Evolutionary conservation across 495 filamentous ascomycete genomes (phyloP), one percentile per base, ranked within the genome.

Genomic region (Neurospora sp.): DNA sequence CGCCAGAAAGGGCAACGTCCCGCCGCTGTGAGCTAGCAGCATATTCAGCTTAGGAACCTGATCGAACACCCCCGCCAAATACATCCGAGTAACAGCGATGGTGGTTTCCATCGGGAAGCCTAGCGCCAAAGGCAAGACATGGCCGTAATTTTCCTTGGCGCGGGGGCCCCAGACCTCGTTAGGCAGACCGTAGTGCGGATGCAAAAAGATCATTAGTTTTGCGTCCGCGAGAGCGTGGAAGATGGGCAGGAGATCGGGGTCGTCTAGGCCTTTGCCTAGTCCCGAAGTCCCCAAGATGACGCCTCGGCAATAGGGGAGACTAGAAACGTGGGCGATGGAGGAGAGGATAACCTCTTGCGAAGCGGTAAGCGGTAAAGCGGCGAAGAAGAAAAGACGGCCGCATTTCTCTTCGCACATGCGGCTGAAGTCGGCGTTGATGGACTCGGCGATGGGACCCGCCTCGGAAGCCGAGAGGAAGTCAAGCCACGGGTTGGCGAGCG

Each of bases 31-130:
- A 4, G 95, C 95, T 10, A 98, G 82, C 59, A 98, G 80, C 72
- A 98, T 86, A 14, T 88, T 83, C 75, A 98, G 79, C n/a, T 81
- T 80, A 0, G 87, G 88, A 38, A 93, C 92, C 8, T 87, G 86
- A 80, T 97, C 94, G 80, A 94, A 98, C 1, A 97, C 92, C 0
- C 93, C 92, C 3, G 89, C 87, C 1, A 98, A 82, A 20, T 92
- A 88, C 94, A 98, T 97, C 10, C 95, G 84, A 3, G 93, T 90
- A 1, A 98, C 91, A 0, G 94, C 93, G 72, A 98, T 94, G 8
- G 94, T 97, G 0, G 95, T 98, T 79, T 98, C 95, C 46, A 98
- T 85, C 1, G 95, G 95, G 78, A 97, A 98, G 4, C 95, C 94
- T 2, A 98, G 80, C 0, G 93, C 92, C 4, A 98, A 84, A 2